A percentile compares a stretch with the other conserved stretches of the same genome.
phyloP scores from a whole-genome alignment of 352 stramenopile species.

The Phytophthora idaei region DNA sequence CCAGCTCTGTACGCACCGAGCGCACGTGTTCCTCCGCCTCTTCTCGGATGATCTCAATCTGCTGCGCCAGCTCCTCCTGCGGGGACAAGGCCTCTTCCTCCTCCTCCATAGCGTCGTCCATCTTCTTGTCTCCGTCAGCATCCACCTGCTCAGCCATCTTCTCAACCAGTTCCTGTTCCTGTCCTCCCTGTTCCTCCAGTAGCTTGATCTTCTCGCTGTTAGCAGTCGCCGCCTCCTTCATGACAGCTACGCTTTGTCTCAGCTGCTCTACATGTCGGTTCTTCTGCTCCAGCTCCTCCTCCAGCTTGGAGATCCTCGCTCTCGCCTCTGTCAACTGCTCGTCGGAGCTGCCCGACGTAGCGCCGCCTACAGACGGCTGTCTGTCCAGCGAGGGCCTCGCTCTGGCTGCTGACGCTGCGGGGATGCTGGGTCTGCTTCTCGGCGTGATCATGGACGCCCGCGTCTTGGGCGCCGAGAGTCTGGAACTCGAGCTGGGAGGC shows the following conservation, averaged over 20 bases:
- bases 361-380: slow-evolving; percentile 12
- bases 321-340: slow-evolving; percentile 61
- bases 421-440: slow-evolving; percentile 13
- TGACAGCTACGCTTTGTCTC: slow-evolving; percentile 59
- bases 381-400: slow-evolving; percentile 43
- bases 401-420: slow-evolving; percentile 2
- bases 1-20: slow-evolving; percentile 59
- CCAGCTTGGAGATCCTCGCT: slow-evolving; percentile 57
- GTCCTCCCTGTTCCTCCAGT: slow-evolving; percentile 31
- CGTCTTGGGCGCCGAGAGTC: slow-evolving; percentile 18
- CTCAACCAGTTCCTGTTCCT: slow-evolving; percentile 27
- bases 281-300: slow-evolving; percentile 76
- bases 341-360: slow-evolving; percentile 23
- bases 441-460: slow-evolving; percentile 31
- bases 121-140: slow-evolving; percentile 31
- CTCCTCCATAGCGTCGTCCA: slow-evolving; percentile 42
- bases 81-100: slow-evolving; percentile 8
- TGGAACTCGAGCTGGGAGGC: slow-evolving; percentile 12
- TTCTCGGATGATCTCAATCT: slow-evolving; percentile 56
- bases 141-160: slow-evolving; percentile 19
- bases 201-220: slow-evolving; percentile 40
- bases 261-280: slow-evolving; percentile 71
- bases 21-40: slow-evolving; percentile 71
- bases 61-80: slow-evolving; percentile 50
- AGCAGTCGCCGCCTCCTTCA: slow-evolving; percentile 47